phyloP scores from a whole-genome alignment of 768 basidiomycete species.

The Peribolospora baueri region DNA sequence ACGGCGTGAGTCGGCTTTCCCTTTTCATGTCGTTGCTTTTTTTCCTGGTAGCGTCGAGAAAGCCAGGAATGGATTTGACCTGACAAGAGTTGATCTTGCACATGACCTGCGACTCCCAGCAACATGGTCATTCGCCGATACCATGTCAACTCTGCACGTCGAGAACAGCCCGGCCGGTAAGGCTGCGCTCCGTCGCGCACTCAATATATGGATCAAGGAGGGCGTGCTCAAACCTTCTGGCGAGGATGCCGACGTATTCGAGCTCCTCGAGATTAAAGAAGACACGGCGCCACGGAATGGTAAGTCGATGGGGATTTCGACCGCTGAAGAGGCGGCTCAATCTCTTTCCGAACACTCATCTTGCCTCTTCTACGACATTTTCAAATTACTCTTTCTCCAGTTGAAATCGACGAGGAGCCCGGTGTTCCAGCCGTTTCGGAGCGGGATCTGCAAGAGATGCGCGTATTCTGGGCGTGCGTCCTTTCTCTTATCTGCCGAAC shows the following conservation, averaged over 20 bases:
- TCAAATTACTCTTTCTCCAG: no score
- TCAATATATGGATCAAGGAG: conserved; percentile 59
- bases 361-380: no score
- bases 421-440: no score
- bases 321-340: no score
- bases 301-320: conserved; percentile 1
- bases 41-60: neutral
- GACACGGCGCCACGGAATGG: conserved; percentile 16
- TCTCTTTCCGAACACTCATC: no score
- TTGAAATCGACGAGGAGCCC: no score
- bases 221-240: conserved; percentile 46
- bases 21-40: neutral
- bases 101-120: neutral
- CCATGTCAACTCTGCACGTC: conserved; percentile 37
- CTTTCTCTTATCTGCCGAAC: no score
- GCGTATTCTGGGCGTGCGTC: no score
- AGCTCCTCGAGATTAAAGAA: conserved; percentile 38
- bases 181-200: conserved; percentile 40
- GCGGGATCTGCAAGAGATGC: no score
- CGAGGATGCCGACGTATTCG: conserved; percentile 33
- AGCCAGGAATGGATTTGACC: neutral
- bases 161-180: conserved; percentile 26
- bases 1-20: conserved; percentile 26
- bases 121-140: conserved; percentile 44
- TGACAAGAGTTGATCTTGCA: neutral